phyloP scores from a whole-genome alignment of 164 flowering plant species.

The Dillenia suffruticosa region DNA sequence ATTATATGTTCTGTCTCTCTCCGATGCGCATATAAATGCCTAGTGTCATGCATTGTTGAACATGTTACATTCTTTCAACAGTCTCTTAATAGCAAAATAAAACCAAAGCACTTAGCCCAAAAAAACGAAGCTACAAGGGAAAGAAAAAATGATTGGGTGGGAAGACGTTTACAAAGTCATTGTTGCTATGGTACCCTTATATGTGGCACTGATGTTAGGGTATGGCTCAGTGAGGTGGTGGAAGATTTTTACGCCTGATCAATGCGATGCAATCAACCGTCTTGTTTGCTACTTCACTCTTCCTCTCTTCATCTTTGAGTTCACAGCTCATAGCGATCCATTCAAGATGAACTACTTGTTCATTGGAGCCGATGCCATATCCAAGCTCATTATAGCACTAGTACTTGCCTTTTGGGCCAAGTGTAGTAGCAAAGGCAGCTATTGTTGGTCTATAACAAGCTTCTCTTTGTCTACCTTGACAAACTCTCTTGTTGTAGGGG shows the following conservation, averaged over 20 bases:
- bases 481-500: constrained; percentile 66
- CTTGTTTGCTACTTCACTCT: constrained; percentile 66
- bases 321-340: constrained; percentile 50
- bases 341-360: constrained; percentile 52
- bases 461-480: constrained; percentile 65
- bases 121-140: neutral
- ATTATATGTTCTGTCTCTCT: neutral
- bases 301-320: constrained; percentile 67
- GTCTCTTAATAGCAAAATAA: neutral
- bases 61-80: neutral
- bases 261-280: constrained; percentile 54
- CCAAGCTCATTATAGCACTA: constrained; percentile 45
- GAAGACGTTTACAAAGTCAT: constrained; percentile 48
- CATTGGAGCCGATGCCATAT: constrained; percentile 55
- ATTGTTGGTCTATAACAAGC: constrained; percentile 64
- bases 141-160: constrained; percentile 34
- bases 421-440: constrained; percentile 55
- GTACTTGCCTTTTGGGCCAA: constrained; percentile 59
- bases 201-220: constrained; percentile 45
- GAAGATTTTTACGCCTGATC: constrained; percentile 53
- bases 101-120: neutral
- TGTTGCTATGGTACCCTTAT: constrained; percentile 47
- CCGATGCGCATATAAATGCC: constrained; percentile 10
- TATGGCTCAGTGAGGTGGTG: constrained; percentile 62
- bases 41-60: neutral